These are phyloP conservation scores for Russula earlei DNA, from an alignment of 768 basidiomycete genomes.

Conservation along the genomic window DNA sequence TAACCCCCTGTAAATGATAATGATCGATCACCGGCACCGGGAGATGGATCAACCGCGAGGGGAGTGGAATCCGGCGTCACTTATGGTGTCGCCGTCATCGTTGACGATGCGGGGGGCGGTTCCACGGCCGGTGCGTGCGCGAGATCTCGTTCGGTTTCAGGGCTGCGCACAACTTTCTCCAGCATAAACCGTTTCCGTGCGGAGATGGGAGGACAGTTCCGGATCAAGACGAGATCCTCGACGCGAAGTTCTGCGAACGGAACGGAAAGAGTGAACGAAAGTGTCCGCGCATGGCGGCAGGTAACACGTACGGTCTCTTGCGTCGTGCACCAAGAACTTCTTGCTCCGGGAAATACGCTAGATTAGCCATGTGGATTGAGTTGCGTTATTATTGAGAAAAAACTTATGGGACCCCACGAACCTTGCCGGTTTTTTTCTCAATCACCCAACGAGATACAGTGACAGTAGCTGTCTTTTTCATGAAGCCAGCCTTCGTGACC, in stretches of 20 bases:
- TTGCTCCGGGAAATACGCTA: constrained; percentile 69
- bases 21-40: background rate
- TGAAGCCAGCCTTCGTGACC: constrained; percentile 73
- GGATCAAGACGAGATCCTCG: constrained; percentile 67
- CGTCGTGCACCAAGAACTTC: constrained; percentile 73
- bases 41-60: background rate
- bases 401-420: constrained; percentile 26
- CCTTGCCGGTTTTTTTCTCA: constrained; percentile 74
- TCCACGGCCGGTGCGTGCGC: background rate
- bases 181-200: constrained; percentile 69
- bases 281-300: background rate
- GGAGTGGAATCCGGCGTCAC: too few relatives aligned
- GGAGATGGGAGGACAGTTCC: constrained; percentile 74
- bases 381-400: constrained; percentile 1
- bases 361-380: constrained; percentile 4
- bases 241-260: constrained; percentile 46
- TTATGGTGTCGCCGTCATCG: background rate
- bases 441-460: constrained; percentile 64
- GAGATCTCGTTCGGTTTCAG: constrained; percentile 39
- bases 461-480: constrained; percentile 81
- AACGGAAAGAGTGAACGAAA: constrained; percentile 1
- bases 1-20: too few relatives aligned
- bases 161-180: constrained; percentile 58
- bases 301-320: constrained; percentile 47
- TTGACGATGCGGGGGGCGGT: background rate